Conservation (phyloP, 192 early-diverging fungal species). For the Backusella morwellensis region DNA sequence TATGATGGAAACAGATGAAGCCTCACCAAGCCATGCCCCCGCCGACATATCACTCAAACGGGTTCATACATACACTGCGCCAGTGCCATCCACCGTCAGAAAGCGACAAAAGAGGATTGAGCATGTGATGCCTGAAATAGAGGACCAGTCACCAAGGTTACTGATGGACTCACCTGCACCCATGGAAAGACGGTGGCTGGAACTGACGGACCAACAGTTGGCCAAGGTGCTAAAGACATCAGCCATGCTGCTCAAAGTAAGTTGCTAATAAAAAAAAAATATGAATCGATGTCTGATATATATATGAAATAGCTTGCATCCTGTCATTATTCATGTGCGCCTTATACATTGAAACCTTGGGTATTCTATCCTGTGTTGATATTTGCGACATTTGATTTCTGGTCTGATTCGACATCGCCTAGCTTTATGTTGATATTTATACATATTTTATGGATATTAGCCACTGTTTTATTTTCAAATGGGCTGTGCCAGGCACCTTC, state of each 20-base stretch:
- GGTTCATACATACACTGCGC: not conserved
- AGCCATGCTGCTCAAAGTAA: slow-evolving; percentile 14
- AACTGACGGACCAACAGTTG: not conserved
- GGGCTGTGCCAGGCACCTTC: slow-evolving; percentile 5
- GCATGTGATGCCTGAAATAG: not conserved
- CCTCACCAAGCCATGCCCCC: not conserved
- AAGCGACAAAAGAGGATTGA: not conserved
- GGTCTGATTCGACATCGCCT: slow-evolving; percentile 15
- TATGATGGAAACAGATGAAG: not conserved
- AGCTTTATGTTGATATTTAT: slow-evolving; percentile 16
- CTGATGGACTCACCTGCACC: not conserved
- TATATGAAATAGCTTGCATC: slow-evolving; percentile 27
- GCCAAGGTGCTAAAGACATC: slow-evolving; percentile 10
- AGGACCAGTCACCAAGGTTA: not conserved
- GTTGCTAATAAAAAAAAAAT: too few species aligned
- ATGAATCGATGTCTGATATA: not conserved
- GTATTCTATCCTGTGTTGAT: slow-evolving; percentile 36
- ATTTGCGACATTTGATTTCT: slow-evolving; percentile 41
- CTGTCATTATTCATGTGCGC: slow-evolving; percentile 36
- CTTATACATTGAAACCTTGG: slow-evolving; percentile 26
- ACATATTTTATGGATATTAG: slow-evolving; percentile 29
- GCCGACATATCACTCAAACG: not conserved
- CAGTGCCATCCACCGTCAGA: not conserved
- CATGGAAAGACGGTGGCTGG: not conserved
- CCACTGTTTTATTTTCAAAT: slow-evolving; percentile 8